Percentiles rank a stretch among this genome's conserved stretches.
Conservation (phyloP, 306 rosid genomes). For the Fagus sylvatica region DNA sequence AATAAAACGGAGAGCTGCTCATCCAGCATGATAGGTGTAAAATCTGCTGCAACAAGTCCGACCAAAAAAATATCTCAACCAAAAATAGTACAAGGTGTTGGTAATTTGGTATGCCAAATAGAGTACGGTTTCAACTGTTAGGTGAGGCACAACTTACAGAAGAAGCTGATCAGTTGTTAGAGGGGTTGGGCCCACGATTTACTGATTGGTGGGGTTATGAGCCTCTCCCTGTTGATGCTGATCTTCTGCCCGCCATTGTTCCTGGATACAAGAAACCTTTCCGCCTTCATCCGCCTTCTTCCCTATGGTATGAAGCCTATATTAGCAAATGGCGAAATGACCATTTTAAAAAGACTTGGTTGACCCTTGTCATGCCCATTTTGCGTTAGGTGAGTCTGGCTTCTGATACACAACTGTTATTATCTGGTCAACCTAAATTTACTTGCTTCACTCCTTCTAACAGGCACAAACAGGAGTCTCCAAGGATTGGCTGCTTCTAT, state of each 20-base stretch:
- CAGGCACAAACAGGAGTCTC: constrained; percentile 81
- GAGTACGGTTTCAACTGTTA: constrained; percentile 78
- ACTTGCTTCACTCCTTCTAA: constrained; percentile 17
- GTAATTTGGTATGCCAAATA: constrained; percentile 66
- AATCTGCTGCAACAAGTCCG: constrained; percentile 33
- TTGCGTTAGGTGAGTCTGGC: constrained; percentile 77
- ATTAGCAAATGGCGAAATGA: constrained; percentile 89
- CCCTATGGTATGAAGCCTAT: constrained; percentile 84
- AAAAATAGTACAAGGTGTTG: constrained; percentile 67
- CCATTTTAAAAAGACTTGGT: constrained; percentile 79
- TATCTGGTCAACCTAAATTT: constrained; percentile 16
- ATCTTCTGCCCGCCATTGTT: constrained; percentile 75
- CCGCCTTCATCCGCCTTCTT: constrained; percentile 97
- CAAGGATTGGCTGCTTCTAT: constrained; percentile 88
- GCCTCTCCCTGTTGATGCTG: constrained; percentile 88
- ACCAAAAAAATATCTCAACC: constrained; percentile 30
- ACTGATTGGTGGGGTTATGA: no score
- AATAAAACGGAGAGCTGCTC: constrained; percentile 29
- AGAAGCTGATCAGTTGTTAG: constrained; percentile 73
- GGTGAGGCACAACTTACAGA: constrained; percentile 74
- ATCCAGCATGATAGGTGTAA: constrained; percentile 35
- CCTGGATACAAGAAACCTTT: constrained; percentile 83
- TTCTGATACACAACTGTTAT: constrained; percentile 13
- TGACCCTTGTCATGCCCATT: constrained; percentile 80
- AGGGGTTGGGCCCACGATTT: constrained; percentile 86